Evolutionary conservation across 2,329 filamentous ascomycete genomes (phyloP).

Genomic region (Madurella mycetomatis): DNA sequence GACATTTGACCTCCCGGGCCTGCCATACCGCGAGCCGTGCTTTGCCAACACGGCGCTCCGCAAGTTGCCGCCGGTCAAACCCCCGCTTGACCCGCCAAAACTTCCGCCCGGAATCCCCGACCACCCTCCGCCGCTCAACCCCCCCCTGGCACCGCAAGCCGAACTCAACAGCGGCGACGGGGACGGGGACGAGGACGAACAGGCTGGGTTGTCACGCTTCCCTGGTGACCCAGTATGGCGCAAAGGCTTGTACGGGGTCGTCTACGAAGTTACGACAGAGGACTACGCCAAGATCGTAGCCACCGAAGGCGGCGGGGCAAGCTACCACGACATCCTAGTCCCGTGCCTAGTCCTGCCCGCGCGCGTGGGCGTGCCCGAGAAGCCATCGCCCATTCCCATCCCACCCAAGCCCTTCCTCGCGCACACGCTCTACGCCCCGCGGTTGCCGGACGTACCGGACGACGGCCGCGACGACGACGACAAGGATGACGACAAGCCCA

Average conservation of each 20-base stretch:
- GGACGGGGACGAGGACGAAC: neutral
- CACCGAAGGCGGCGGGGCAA: constrained; percentile 80
- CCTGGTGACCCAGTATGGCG: constrained; percentile 58
- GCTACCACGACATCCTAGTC: constrained; percentile 80
- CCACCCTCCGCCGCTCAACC: neutral
- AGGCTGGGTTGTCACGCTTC: neutral
- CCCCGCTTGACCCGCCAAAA: constrained; percentile 24
- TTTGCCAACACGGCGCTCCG: constrained; percentile 76
- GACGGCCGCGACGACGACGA: constrained; percentile 18
- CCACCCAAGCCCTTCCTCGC: constrained; percentile 67
- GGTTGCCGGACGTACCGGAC: constrained; percentile 35
- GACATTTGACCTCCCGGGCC: constrained; percentile 78
- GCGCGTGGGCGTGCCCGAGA: constrained; percentile 56
- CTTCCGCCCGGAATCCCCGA: constrained; percentile 1
- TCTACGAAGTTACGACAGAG: constrained; percentile 82
- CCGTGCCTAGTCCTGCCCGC: constrained; percentile 68
- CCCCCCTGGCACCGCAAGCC: neutral
- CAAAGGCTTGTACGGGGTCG: constrained; percentile 83
- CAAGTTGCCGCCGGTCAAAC: constrained; percentile 44
- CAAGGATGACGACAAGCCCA: constrained; percentile 19
- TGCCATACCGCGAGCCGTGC: constrained; percentile 86
- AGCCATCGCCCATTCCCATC: constrained; percentile 52
- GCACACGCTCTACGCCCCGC: constrained; percentile 75
- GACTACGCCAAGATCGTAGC: constrained; percentile 85
- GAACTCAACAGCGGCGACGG: neutral